Conservation (phyloP, 2,329 filamentous ascomycete genomes). For the Achaetomium macrosporum region DNA sequence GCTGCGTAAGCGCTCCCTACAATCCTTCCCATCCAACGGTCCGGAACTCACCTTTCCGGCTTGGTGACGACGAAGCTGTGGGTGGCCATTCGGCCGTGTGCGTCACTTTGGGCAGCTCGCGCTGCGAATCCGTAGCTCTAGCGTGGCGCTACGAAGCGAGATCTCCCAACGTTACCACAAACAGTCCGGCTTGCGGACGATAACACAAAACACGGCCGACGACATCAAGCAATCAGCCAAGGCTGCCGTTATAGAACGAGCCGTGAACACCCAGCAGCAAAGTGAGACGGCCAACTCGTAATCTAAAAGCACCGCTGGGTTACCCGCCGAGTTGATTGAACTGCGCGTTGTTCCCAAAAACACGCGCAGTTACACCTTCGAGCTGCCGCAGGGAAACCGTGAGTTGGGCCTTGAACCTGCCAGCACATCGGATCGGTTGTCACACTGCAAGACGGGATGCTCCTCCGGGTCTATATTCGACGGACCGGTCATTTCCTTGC, state of each 20-base stretch:
- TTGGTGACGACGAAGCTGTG: too few species aligned
- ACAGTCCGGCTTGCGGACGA: too few species aligned
- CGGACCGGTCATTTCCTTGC: constrained; percentile 34
- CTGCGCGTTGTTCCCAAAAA: constrained; percentile 38
- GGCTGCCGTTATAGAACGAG: constrained; percentile 34
- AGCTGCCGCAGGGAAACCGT: constrained; percentile 34
- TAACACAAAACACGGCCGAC: constrained; percentile 43
- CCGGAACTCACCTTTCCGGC: too few species aligned
- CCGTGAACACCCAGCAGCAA: constrained; percentile 29
- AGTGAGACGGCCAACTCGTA: constrained; percentile 25
- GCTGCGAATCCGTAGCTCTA: too few species aligned
- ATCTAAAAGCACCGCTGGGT: constrained; percentile 43
- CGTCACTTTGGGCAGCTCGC: too few species aligned
- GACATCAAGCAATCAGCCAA: constrained; percentile 42
- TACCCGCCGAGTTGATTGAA: constrained; percentile 36
- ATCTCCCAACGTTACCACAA: too few species aligned
- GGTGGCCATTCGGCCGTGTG: too few species aligned
- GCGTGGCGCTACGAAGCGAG: too few species aligned
- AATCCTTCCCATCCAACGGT: too few species aligned
- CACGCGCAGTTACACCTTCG: constrained; percentile 42
- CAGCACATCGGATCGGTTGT: constrained; percentile 50
- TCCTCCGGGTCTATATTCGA: constrained; percentile 47
- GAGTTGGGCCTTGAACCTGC: constrained; percentile 44
- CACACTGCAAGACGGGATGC: constrained; percentile 46
- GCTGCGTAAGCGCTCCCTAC: too few species aligned